These are phyloP conservation scores for Cryptosporidium parvum DNA, from an alignment of 169 alveolate species.

Conservation along the genomic window DNA sequence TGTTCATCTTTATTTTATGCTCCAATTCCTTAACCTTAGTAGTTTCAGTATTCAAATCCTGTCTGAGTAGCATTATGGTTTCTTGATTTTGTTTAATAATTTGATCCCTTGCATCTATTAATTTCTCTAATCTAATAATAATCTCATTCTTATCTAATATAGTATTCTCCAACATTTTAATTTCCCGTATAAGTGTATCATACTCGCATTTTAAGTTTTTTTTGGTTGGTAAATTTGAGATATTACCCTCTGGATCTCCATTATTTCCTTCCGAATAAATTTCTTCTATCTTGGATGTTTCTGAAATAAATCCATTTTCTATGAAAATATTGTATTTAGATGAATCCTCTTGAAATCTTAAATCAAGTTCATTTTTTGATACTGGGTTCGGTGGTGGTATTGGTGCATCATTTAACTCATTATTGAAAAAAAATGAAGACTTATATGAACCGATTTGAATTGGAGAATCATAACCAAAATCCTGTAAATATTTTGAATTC, in stretches of 20 bases:
- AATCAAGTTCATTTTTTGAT: neutral
- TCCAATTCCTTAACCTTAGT: slow-evolving; percentile 5
- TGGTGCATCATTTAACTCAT: slow-evolving; percentile 62
- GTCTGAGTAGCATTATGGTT: slow-evolving; percentile 14
- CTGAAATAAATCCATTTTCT: neutral
- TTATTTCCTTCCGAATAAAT: neutral
- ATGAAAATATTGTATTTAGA: neutral
- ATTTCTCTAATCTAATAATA: slow-evolving; percentile 49
- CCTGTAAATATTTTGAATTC: neutral
- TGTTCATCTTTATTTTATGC: neutral
- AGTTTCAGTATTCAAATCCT: slow-evolving; percentile 28
- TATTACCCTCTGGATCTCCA: neutral
- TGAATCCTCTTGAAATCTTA: neutral
- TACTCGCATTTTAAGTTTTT: slow-evolving; percentile 3
- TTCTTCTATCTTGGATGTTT: neutral
- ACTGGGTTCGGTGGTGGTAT: slow-evolving; percentile 69
- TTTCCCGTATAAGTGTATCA: slow-evolving; percentile 31
- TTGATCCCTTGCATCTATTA: slow-evolving; percentile 56
- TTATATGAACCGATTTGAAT: slow-evolving; percentile 7
- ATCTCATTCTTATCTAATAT: slow-evolving; percentile 52
- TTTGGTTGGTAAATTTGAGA: neutral
- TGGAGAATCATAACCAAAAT: slow-evolving; percentile 32
- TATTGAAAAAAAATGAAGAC: slow-evolving; percentile 12
- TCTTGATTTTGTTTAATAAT: slow-evolving; percentile 65
- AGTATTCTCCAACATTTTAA: slow-evolving; percentile 18